Evolutionary conservation across 202 grass and related monocot genomes (phyloP).

Genomic region (Cymbopogon flexuosus): DNA sequence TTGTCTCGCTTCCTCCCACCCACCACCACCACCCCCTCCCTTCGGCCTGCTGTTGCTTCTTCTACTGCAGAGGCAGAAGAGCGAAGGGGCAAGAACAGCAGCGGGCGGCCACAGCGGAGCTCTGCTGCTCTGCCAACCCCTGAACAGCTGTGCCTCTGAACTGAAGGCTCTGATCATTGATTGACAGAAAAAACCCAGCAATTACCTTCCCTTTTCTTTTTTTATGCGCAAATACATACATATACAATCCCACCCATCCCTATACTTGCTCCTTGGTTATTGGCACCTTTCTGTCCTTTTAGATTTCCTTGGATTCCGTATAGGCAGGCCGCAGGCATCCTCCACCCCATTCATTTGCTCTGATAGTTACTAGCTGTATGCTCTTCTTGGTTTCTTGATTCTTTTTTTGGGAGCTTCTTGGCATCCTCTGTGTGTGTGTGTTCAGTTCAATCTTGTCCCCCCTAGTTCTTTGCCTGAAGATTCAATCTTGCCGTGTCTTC

Average conservation of each 20-base stretch:
- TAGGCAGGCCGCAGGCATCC: conserved; percentile 3
- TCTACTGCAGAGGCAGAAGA: conserved; percentile 29
- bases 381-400: conserved; percentile 24
- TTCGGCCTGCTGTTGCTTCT: conserved; percentile 17
- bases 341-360: conserved; percentile 27
- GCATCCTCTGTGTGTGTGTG: background rate
- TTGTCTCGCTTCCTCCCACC: conserved; percentile 4
- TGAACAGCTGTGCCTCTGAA: conserved; percentile 29
- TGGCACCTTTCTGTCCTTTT: conserved; percentile 40
- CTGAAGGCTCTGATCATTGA: conserved; percentile 39
- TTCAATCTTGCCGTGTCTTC: conserved; percentile 18
- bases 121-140: conserved; percentile 27
- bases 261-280: conserved; percentile 42
- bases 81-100: conserved; percentile 17
- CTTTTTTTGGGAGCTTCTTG: background rate
- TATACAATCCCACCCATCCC: conserved; percentile 46
- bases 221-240: conserved; percentile 4
- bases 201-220: conserved; percentile 38
- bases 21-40: background rate
- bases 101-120: conserved; percentile 32
- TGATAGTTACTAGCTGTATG: conserved; percentile 16
- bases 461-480: background rate
- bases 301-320: conserved; percentile 53
- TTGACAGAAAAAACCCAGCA: conserved; percentile 28
- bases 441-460: background rate